These are phyloP conservation scores for Coleophoma cylindrospora DNA, from an alignment of 2,329 filamentous ascomycete genomes.

Conservation along the genomic window DNA sequence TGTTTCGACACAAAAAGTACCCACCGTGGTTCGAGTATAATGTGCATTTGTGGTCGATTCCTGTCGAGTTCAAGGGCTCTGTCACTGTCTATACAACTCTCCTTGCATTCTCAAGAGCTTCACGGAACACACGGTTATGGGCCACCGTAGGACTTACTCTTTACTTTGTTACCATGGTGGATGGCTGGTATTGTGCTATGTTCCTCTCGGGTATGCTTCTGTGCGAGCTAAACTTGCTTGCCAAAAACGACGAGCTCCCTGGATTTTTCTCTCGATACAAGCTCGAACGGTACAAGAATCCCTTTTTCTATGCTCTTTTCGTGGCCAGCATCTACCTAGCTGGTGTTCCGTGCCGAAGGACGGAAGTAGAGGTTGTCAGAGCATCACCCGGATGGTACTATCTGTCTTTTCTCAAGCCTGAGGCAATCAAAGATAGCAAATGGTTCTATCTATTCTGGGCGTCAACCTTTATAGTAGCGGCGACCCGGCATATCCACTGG, in stretches of 20 bases:
- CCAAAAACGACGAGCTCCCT: slow-evolving; percentile 44
- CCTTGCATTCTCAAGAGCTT: slow-evolving; percentile 51
- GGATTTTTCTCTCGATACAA: slow-evolving; percentile 31
- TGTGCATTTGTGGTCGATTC: slow-evolving; percentile 59
- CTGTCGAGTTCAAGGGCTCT: slow-evolving; percentile 59
- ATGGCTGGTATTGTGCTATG: slow-evolving; percentile 59
- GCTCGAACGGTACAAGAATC: slow-evolving; percentile 41
- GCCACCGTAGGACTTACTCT: slow-evolving; percentile 47
- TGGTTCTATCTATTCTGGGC: slow-evolving; percentile 66
- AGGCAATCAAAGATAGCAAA: slow-evolving; percentile 61
- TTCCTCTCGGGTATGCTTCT: slow-evolving; percentile 58
- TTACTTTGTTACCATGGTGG: slow-evolving; percentile 65
- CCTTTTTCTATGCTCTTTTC: slow-evolving; percentile 49
- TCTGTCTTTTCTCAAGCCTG: slow-evolving; percentile 51
- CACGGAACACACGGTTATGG: slow-evolving; percentile 47
- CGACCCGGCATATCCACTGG: slow-evolving; percentile 48
- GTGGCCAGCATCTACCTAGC: slow-evolving; percentile 49
- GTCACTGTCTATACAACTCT: slow-evolving; percentile 53
- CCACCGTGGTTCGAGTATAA: slow-evolving; percentile 54
- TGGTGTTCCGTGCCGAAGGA: slow-evolving; percentile 50
- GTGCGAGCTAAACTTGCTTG: slow-evolving; percentile 54
- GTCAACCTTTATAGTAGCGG: slow-evolving; percentile 48
- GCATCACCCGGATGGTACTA: slow-evolving; percentile 43
- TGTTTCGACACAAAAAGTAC: slow-evolving; percentile 50
- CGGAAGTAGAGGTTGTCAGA: slow-evolving; percentile 41